Evolutionary conservation across 2,329 filamentous ascomycete genomes (phyloP), one percentile per base, ranked within the genome.

Genomic region (Trichoderma atroviride): DNA sequence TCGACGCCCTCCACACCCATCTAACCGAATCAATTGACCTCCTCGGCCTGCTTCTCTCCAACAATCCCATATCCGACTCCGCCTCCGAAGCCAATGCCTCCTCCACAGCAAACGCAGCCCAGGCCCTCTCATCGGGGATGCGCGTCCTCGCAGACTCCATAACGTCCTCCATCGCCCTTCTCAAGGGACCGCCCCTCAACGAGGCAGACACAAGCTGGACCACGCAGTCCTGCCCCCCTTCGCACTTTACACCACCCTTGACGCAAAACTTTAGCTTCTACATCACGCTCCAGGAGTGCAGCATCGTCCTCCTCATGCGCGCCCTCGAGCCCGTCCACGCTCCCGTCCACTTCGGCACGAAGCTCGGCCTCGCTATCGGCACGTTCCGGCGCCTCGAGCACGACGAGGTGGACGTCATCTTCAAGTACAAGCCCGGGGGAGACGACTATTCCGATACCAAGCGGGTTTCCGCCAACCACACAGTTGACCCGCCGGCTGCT

Each of bases 11-110:
- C 14, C 88, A 93, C 71, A 88, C 89, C n/a, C 84, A 94, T 52
- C 90, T 98, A 73, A 95, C 92, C 71, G 88, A 93, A 75, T 91
- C 92, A 69, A 87, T 97, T 72, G 93, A 96, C 78, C 88, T 97
- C 58, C 89, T 97, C 61, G 88, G 91, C 74, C 87, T 96, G 19
- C 93, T 91, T 56, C 86, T 91, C 73, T 75, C 88, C 59, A 59
- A 64, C 52, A 43, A 40, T 59, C 27, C 52, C 6, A 4, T 61
- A 57, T 66, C 47, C 50, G 27, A 43, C 2, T 14, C 47, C 9
- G n/a, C 13, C 37, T 43, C 33, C 56, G 57, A 68, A 3, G 3
- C 53, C 37, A 35, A 70, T 92, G 68, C 87, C 91, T 89, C 65
- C 73, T 74, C 88, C 88, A 75, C 84, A 27, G 75, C 84, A 31